Evolutionary conservation across 2,329 filamentous ascomycete genomes (phyloP).

Genomic region (Tolypocladium sp.): DNA sequence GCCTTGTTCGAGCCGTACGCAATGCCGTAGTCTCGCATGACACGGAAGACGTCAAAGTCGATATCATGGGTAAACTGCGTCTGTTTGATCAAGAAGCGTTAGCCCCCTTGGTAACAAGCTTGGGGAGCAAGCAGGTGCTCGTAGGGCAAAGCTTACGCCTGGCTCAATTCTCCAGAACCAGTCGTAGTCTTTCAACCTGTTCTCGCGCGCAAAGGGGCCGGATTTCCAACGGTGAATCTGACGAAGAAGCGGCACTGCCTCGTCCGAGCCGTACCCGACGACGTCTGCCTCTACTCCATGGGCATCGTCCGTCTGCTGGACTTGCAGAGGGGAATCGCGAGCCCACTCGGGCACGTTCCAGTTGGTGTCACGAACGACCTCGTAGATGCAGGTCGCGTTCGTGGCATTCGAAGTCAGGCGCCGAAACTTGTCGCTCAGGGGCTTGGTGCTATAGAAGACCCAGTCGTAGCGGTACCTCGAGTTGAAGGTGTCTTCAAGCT

Average conservation of each 20-base stretch:
- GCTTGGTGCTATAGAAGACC: constrained; percentile 79
- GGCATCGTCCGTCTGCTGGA: background rate
- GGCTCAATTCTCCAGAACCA: constrained; percentile 55
- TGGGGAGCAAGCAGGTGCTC: background rate
- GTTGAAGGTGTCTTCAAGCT: constrained; percentile 56
- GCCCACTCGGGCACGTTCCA: constrained; percentile 61
- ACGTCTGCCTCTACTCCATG: background rate
- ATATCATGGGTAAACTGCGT: constrained; percentile 50
- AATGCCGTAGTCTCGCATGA: constrained; percentile 76
- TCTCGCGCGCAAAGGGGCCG: constrained; percentile 72
- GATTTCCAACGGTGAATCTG: constrained; percentile 79
- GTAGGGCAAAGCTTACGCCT: constrained; percentile 33
- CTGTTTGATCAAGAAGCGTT: constrained; percentile 18
- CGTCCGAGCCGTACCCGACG: background rate
- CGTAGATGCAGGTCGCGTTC: constrained; percentile 61
- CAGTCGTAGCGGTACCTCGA: constrained; percentile 76
- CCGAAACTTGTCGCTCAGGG: constrained; percentile 73
- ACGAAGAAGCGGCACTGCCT: constrained; percentile 47
- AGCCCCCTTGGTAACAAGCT: background rate
- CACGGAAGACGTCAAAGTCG: constrained; percentile 78
- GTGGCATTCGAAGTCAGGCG: constrained; percentile 57
- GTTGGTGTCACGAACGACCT: constrained; percentile 65
- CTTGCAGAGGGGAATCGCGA: background rate
- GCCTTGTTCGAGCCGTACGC: constrained; percentile 60
- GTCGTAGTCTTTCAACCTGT: constrained; percentile 51